Percentiles rank a stretch among this genome's conserved stretches.
phyloP scores from a whole-genome alignment of 2,329 filamentous ascomycete species.

The Diaporthe sp. region DNA sequence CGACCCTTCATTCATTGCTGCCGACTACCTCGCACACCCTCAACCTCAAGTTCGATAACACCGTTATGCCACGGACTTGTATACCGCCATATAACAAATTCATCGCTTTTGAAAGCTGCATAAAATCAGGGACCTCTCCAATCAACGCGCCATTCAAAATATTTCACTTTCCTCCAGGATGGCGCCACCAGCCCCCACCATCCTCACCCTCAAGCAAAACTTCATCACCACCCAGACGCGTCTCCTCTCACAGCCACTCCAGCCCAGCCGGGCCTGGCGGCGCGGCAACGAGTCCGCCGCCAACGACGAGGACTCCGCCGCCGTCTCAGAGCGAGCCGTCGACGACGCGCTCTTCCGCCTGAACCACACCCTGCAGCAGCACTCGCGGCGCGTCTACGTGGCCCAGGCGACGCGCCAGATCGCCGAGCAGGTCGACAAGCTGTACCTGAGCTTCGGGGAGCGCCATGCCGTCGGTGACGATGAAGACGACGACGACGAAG shows the following conservation, averaged over 20 bases:
- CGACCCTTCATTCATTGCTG: neutral
- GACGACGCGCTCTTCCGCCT: slow-evolving; percentile 70
- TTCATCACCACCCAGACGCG: slow-evolving; percentile 75
- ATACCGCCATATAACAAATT: neutral
- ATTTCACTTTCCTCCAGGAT: slow-evolving; percentile 39
- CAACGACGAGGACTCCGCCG: slow-evolving; percentile 42
- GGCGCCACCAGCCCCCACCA: slow-evolving; percentile 60
- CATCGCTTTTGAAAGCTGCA: neutral
- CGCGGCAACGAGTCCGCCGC: slow-evolving; percentile 58
- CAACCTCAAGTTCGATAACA: neutral
- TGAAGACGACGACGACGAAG: slow-evolving; percentile 54
- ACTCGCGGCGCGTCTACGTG: slow-evolving; percentile 74
- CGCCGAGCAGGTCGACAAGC: slow-evolving; percentile 77
- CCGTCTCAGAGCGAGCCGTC: slow-evolving; percentile 61
- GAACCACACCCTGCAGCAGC: slow-evolving; percentile 73
- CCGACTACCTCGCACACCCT: neutral
- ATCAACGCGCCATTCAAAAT: neutral
- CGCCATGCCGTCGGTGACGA: slow-evolving; percentile 44
- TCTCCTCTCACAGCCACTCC: slow-evolving; percentile 70
- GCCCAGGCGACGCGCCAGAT: slow-evolving; percentile 78
- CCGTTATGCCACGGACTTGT: neutral
- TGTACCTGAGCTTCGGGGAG: slow-evolving; percentile 68
- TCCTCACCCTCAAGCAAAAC: slow-evolving; percentile 72
- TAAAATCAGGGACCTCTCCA: neutral
- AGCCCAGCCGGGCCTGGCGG: slow-evolving; percentile 67